phyloP scores from a whole-genome alignment of 2,329 filamentous ascomycete genomes.

The Paecilomyces niveus region DNA sequence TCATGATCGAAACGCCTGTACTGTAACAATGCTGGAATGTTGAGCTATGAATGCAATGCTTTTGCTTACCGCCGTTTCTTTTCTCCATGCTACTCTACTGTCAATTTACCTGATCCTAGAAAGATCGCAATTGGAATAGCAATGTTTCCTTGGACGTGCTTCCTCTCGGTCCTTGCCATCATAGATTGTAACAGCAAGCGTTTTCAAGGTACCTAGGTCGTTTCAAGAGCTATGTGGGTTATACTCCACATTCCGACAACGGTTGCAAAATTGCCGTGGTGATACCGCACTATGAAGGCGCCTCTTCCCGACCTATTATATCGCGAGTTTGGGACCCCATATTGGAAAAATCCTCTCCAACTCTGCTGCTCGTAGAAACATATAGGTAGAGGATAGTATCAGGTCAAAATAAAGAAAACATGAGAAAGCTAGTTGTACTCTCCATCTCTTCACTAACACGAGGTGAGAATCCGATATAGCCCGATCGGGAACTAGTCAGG shows the following conservation, averaged over 20 bases:
- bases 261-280: neutral
- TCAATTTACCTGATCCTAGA: neutral
- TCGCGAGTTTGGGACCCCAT: neutral
- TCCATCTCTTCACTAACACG: neutral
- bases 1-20: neutral
- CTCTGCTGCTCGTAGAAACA: neutral
- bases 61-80: neutral
- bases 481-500: conserved; percentile 5
- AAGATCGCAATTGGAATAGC: no score
- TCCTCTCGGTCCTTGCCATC: neutral
- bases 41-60: neutral
- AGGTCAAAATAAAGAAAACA: neutral
- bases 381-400: neutral
- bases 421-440: neutral
- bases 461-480: conserved; percentile 7
- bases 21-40: neutral
- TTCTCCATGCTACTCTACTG: neutral
- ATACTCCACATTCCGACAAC: neutral
- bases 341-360: neutral
- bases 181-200: neutral
- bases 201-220: neutral
- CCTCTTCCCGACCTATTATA: neutral
- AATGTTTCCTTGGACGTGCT: no score
- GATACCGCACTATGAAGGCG: neutral
- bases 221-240: neutral